A percentile compares a stretch with the other conserved stretches of the same genome.
These are phyloP conservation scores for Botrytis medusae DNA, from an alignment of 2,329 filamentous ascomycete genomes.

Conservation along the genomic window DNA sequence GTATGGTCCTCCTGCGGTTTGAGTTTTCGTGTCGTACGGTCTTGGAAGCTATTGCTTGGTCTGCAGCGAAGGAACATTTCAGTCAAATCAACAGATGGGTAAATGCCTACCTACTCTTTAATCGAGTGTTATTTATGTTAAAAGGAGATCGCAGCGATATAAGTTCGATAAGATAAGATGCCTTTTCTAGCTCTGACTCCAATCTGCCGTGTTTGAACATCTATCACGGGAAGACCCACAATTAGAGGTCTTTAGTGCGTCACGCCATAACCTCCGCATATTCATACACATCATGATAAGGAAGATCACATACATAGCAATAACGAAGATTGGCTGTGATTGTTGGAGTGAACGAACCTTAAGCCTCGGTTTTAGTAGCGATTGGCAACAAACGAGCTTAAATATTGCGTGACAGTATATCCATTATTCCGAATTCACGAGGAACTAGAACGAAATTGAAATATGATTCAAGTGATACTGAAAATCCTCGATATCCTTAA, in stretches of 20 bases:
- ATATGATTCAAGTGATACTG: not conserved
- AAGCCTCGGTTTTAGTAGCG: not conserved
- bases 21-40: not conserved
- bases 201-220: not conserved
- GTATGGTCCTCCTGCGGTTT: not conserved
- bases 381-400: not conserved
- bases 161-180: not conserved
- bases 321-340: slow-evolving; percentile 5
- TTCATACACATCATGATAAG: slow-evolving; percentile 16
- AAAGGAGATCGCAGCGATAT: not conserved
- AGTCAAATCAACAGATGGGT: not conserved
- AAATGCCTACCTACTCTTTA: not conserved
- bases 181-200: not conserved
- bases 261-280: slow-evolving; percentile 14
- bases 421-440: slow-evolving; percentile 7
- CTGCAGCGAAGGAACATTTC: not conserved
- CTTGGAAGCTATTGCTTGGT: not conserved
- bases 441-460: not conserved
- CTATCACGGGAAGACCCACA: slow-evolving; percentile 7
- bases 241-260: slow-evolving; percentile 10
- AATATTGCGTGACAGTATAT: slow-evolving; percentile 15
- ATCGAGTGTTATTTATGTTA: too few relatives aligned
- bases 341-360: not conserved
- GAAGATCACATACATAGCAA: not conserved
- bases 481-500: not conserved